phyloP scores from a whole-genome alignment of 2,329 filamentous ascomycete species.

The Celoporthe dispersa region DNA sequence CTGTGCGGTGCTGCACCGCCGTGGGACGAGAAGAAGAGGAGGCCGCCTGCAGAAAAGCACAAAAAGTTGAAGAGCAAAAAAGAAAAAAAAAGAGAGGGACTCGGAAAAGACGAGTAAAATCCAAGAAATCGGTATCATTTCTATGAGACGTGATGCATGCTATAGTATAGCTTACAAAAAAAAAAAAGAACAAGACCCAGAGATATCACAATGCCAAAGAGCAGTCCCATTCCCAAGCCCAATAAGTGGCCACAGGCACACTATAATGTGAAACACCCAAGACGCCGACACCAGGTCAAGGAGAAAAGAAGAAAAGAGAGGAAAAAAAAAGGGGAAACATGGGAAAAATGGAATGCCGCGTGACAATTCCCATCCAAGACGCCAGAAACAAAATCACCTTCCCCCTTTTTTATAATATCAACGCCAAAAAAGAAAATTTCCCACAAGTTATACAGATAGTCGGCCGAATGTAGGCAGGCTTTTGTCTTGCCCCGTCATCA shows the following conservation, averaged over 20 bases:
- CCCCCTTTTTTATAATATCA: background rate
- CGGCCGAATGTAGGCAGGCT: too few relatives aligned
- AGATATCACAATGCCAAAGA: background rate
- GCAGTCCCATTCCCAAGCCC: too few relatives aligned
- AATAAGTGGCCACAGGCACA: background rate
- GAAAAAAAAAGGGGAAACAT: background rate
- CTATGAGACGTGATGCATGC: conserved; percentile 5
- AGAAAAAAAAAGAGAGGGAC: too few relatives aligned
- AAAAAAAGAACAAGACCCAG: background rate
- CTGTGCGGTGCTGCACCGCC: background rate
- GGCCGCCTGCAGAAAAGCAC: too few relatives aligned
- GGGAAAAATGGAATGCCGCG: background rate
- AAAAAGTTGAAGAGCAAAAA: too few relatives aligned
- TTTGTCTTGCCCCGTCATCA: too few relatives aligned
- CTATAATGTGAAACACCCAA: background rate
- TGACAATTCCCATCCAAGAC: background rate
- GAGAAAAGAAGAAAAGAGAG: background rate
- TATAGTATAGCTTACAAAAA: background rate
- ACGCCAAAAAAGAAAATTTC: background rate
- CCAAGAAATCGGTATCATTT: background rate
- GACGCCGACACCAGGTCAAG: conserved; percentile 11
- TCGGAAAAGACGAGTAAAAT: background rate
- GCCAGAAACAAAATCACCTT: background rate
- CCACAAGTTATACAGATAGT: background rate
- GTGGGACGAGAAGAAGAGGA: too few relatives aligned